Evolutionary conservation across 768 basidiomycete genomes (phyloP), one percentile per base, ranked within the genome.

Genomic region (Auricularia sp.): DNA sequence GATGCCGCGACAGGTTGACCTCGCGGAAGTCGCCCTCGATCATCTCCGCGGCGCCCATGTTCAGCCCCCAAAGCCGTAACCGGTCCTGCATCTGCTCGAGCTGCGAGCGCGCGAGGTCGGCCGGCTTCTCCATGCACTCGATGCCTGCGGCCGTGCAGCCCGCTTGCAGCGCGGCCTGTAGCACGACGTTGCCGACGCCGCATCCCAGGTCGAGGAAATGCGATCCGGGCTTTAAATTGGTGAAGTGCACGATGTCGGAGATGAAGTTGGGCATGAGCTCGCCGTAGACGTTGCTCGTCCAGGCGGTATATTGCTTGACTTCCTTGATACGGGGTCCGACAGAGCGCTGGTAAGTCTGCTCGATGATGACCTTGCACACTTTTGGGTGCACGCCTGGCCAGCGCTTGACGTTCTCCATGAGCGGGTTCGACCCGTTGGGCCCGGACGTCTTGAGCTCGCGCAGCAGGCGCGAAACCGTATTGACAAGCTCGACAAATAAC

Each of bases 291-390:
- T 88, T 87, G 70, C 87, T 88, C 63, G 90, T 86, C 78, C 95
- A 87, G 36, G 91, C 85, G 70, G 85, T 83, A 73, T 98, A 95
- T 69, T 87, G 84, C 71, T 83, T 87, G 63, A 98, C 81, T 65
- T 81, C 83, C 63, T 85, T 83, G n/a, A 94, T 85, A 70, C 90
- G 85, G 0, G 97, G 97, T 4, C 95, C 95, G 1, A 98, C 94
- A 18, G 86, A 85, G 34, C 97, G 85, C 71, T 98, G 93, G 71
- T 99, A 98, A 44, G 88, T 90, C 78, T 98, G 94, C 54, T 94
- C 93, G 63, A 90, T 80, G 61, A 96, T 83, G 51, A 88, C 86
- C 77, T 86, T 81, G 65, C 89, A 78, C 2, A 94, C 82, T 39
- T 82, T 80, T 59, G 84, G 78, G 0, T 86, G 89, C 34, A 94